phyloP scores from a whole-genome alignment of 257 asterid species.

The Coffea eugenioides region DNA sequence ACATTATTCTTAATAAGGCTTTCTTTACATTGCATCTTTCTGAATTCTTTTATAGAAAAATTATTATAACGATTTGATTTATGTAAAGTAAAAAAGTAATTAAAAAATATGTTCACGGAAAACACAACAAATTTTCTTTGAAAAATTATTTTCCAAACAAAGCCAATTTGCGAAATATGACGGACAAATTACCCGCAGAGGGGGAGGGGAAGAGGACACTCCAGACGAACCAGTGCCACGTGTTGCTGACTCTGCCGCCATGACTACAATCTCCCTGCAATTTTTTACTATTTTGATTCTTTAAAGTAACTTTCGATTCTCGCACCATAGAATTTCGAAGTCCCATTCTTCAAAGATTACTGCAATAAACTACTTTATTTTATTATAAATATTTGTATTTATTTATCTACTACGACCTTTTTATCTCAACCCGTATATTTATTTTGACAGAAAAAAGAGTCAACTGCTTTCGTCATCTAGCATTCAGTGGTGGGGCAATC shows the following conservation, averaged over 20 bases:
- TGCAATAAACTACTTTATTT: background rate
- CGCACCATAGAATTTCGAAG: background rate
- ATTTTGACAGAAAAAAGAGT: background rate
- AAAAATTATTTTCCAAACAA: too few species aligned
- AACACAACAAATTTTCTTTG: too few species aligned
- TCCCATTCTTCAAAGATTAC: background rate
- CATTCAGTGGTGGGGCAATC: background rate
- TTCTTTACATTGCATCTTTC: too few species aligned
- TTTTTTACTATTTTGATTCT: constrained; percentile 4
- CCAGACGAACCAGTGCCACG: background rate
- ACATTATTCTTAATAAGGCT: too few species aligned
- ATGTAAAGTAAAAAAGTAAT: too few species aligned
- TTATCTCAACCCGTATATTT: background rate
- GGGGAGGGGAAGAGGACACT: too few species aligned
- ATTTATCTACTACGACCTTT: background rate
- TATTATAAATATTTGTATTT: background rate
- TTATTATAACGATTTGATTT: too few species aligned
- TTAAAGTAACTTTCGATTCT: constrained; percentile 6
- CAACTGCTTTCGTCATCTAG: constrained; percentile 3
- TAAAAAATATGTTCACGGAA: too few species aligned
- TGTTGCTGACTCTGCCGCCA: constrained; percentile 33
- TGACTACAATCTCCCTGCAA: constrained; percentile 9
- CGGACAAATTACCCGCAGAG: too few species aligned
- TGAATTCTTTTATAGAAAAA: too few species aligned
- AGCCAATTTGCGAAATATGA: too few species aligned